A percentile compares a stretch with the other conserved stretches of the same genome.
Conservation (phyloP, 2,329 filamentous ascomycete genomes). For the Ascosphaera apis region DNA sequence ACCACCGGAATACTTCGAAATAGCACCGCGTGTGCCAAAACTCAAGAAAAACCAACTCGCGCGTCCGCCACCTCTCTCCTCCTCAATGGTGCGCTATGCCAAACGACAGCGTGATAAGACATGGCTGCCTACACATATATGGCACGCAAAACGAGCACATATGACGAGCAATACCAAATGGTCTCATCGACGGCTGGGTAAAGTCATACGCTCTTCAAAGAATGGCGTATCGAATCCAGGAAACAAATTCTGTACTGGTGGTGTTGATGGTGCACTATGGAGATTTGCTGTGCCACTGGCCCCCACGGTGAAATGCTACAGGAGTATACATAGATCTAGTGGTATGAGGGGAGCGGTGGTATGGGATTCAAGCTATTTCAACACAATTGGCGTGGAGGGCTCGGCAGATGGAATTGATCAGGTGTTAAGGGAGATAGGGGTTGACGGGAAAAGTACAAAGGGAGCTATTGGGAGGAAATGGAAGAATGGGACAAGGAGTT, state of each 20-base stretch:
- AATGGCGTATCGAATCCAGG: neutral
- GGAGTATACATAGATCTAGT: slow-evolving; percentile 61
- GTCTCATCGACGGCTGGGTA: neutral
- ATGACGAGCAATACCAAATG: slow-evolving; percentile 54
- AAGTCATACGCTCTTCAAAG: neutral
- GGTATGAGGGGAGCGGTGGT: slow-evolving; percentile 53
- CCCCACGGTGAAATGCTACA: slow-evolving; percentile 73
- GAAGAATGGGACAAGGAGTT: slow-evolving; percentile 36
- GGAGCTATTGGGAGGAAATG: slow-evolving; percentile 44
- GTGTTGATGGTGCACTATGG: slow-evolving; percentile 42
- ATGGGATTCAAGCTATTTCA: slow-evolving; percentile 91
- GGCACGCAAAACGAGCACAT: slow-evolving; percentile 73
- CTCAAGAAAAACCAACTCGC: slow-evolving; percentile 49
- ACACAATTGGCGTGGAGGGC: slow-evolving; percentile 60
- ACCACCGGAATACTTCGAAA: slow-evolving; percentile 11
- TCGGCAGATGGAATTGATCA: slow-evolving; percentile 37
- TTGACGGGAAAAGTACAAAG: slow-evolving; percentile 37
- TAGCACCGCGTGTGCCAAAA: slow-evolving; percentile 31
- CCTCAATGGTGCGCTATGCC: slow-evolving; percentile 35
- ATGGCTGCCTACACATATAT: slow-evolving; percentile 86
- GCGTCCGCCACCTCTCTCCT: slow-evolving; percentile 34
- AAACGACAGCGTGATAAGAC: slow-evolving; percentile 75
- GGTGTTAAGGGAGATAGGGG: slow-evolving; percentile 41
- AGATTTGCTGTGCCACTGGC: slow-evolving; percentile 67
- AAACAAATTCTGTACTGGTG: neutral